Conservation (phyloP, 305 asterid genomes). For the Coffea humblotiana region DNA sequence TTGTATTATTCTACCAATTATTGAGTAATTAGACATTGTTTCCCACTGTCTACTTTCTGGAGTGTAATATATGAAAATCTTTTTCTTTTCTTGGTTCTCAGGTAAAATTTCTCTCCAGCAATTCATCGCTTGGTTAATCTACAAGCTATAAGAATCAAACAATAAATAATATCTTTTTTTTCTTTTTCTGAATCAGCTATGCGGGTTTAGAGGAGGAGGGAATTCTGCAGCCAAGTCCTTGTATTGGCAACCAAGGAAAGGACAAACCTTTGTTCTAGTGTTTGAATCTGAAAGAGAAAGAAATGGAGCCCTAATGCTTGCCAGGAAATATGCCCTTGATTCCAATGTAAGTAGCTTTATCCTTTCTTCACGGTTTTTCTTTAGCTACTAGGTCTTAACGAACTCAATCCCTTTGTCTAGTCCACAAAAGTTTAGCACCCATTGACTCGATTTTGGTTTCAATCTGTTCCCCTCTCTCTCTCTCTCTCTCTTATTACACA, state of each 20-base stretch:
- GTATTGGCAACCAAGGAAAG: slow-evolving; percentile 91
- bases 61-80: not conserved
- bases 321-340: slow-evolving; percentile 79
- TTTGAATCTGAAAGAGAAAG: slow-evolving; percentile 85
- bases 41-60: not conserved
- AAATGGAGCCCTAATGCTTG: slow-evolving; percentile 71
- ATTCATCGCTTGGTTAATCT: not conserved
- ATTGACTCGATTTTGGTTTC: not conserved
- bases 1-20: not conserved
- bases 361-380: not conserved
- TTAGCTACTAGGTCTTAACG: not conserved
- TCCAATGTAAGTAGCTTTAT: slow-evolving; percentile 68
- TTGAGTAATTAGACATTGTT: not conserved
- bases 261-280: slow-evolving; percentile 82
- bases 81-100: not conserved
- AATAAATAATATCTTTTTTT: not conserved
- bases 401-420: not conserved
- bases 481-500: not conserved
- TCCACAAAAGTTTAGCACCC: not conserved
- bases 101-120: not conserved
- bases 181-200: slow-evolving; percentile 42
- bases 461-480: not conserved
- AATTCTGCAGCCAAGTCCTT: slow-evolving; percentile 90
- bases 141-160: not conserved
- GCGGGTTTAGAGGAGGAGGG: slow-evolving; percentile 98